These are phyloP conservation scores for Schizonepeta tenuifolia DNA, from an alignment of 257 asterid genomes.

Conservation along the genomic window DNA sequence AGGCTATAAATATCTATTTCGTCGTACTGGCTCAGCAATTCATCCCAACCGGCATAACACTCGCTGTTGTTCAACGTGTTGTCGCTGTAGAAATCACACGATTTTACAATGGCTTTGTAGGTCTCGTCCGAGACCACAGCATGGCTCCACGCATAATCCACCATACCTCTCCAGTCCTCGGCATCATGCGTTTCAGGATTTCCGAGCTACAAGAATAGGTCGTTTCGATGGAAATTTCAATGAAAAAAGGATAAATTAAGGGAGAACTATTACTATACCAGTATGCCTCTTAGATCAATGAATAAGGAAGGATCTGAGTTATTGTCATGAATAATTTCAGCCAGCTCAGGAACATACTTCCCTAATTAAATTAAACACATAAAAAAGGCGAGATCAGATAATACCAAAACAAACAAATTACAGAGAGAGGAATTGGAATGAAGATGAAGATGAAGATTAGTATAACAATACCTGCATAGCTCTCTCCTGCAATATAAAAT, in stretches of 20 bases:
- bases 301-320: constrained; percentile 62
- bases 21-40: constrained; percentile 62
- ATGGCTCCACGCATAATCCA: constrained; percentile 97
- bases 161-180: constrained; percentile 89
- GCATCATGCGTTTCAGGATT: constrained; percentile 87
- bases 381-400: background rate
- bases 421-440: constrained; percentile 8
- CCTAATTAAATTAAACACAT: constrained; percentile 44
- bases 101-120: constrained; percentile 53
- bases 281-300: constrained; percentile 78
- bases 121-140: constrained; percentile 96
- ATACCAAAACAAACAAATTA: background rate
- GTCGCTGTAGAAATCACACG: constrained; percentile 71
- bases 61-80: constrained; percentile 59
- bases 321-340: constrained; percentile 75
- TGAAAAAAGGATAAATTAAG: background rate
- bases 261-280: constrained; percentile 52
- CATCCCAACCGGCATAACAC: constrained; percentile 62
- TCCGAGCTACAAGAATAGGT: constrained; percentile 57
- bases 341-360: constrained; percentile 85
- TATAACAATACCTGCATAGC: constrained; percentile 80
- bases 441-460: background rate
- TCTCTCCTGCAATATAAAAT: constrained; percentile 88
- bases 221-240: background rate
- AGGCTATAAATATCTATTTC: constrained; percentile 91